These are phyloP conservation scores for Phytophthora pseudosyringae DNA, from an alignment of 352 stramenopile species.

Conservation along the genomic window DNA sequence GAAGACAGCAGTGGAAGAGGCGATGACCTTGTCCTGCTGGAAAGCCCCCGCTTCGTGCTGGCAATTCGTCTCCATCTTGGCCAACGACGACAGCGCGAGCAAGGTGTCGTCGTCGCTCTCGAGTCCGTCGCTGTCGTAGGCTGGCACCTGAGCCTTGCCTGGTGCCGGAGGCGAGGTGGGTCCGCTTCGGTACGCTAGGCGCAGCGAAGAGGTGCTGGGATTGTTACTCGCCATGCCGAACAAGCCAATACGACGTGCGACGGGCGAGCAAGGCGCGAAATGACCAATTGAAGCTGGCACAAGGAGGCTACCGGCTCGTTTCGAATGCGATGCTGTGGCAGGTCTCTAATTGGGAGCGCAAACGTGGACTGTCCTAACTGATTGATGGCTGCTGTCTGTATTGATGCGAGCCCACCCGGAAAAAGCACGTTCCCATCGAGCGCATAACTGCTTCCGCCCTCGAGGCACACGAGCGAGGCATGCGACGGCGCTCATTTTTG, in stretches of 20 bases:
- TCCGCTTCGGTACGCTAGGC: conserved; percentile 10
- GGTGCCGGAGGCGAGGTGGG: conserved; percentile 10
- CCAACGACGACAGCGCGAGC: conserved; percentile 33
- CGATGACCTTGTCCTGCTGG: conserved; percentile 12
- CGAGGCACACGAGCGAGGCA: conserved; percentile 3
- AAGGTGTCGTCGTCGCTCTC: conserved; percentile 42
- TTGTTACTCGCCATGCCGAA: conserved; percentile 44
- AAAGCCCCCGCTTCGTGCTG: conserved; percentile 14
- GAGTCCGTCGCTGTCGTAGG: conserved; percentile 33
- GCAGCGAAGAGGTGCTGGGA: conserved; percentile 11
- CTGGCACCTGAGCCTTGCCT: conserved; percentile 8
- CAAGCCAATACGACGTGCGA: background rate
- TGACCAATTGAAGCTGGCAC: conserved; percentile 20
- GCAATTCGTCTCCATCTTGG: conserved; percentile 35
- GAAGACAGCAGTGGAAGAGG: conserved; percentile 6
- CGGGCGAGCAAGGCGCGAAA: conserved; percentile 32
- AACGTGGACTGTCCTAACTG: background rate
- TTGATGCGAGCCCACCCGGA: conserved; percentile 1
- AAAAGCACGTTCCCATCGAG: conserved; percentile 28
- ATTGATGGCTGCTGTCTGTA: conserved; percentile 27
- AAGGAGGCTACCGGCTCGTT: conserved; percentile 17
- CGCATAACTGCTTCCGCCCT: conserved; percentile 24
- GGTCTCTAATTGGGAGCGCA: conserved; percentile 15
- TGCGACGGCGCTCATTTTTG: conserved; percentile 4
- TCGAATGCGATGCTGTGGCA: conserved; percentile 30